Percentiles rank a stretch among this genome's conserved stretches.
phyloP scores from a whole-genome alignment of 2,329 filamentous ascomycete species.

The Penicillium sp. region DNA sequence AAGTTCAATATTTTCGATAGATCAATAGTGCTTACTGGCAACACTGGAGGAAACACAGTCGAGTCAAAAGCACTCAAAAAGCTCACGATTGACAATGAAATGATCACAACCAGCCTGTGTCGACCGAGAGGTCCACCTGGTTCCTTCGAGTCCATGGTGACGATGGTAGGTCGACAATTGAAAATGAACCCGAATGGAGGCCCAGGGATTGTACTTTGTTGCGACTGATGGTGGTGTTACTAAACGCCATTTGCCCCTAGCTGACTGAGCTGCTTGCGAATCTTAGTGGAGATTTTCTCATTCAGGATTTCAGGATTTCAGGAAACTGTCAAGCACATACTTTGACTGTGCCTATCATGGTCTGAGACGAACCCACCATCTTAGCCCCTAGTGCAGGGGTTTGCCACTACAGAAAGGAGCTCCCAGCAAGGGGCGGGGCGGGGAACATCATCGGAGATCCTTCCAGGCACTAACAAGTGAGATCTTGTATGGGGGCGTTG shows the following conservation, averaged over 20 bases:
- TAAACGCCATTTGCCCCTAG: constrained; percentile 1
- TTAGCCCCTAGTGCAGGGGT: constrained; percentile 1
- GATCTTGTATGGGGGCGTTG: background rate
- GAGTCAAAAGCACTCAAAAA: constrained; percentile 4
- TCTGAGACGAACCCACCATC: background rate
- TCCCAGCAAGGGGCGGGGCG: background rate
- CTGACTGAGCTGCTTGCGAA: background rate
- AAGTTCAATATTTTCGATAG: background rate
- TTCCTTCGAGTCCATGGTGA: background rate
- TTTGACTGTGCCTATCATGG: background rate
- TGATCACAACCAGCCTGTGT: constrained; percentile 1
- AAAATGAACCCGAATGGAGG: background rate
- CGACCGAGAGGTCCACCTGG: background rate
- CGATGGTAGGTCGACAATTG: background rate
- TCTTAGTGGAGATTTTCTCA: background rate
- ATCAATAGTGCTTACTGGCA: background rate
- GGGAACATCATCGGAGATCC: background rate
- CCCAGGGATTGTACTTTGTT: background rate
- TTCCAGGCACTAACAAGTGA: background rate
- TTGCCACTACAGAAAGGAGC: background rate
- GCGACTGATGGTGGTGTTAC: background rate
- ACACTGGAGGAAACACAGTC: constrained; percentile 1
- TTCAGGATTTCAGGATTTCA: background rate
- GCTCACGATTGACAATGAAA: constrained; percentile 1
- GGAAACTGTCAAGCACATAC: background rate